phyloP scores from a whole-genome alignment of 768 basidiomycete species.

The Russula sp. region DNA sequence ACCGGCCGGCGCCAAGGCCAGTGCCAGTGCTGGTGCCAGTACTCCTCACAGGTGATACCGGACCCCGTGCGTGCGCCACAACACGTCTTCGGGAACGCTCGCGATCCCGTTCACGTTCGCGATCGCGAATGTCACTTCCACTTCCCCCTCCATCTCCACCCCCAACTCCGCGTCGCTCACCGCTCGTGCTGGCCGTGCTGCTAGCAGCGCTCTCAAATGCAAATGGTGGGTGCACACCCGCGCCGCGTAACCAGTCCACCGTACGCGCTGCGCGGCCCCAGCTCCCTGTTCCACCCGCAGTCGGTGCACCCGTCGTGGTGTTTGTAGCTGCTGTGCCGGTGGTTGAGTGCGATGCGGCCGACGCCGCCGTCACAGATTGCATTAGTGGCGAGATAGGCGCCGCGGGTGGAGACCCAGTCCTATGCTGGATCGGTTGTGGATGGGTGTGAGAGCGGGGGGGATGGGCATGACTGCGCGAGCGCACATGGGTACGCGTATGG shows the following conservation, averaged over 20 bases:
- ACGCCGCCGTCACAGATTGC: conserved; percentile 16
- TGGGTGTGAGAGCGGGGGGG: conserved; percentile 25
- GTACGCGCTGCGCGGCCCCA: conserved; percentile 26
- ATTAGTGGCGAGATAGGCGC: conserved; percentile 14
- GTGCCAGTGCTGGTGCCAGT: not conserved
- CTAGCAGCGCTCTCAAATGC: conserved; percentile 30
- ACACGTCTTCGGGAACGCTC: conserved; percentile 21
- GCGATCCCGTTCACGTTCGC: conserved; percentile 23
- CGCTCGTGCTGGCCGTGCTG: conserved; percentile 15
- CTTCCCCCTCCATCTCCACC: not conserved
- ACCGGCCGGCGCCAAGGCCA: conserved; percentile 15
- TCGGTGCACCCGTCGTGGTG: conserved; percentile 5
- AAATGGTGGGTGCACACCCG: conserved; percentile 30
- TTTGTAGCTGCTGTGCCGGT: conserved; percentile 19
- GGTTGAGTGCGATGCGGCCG: conserved; percentile 28
- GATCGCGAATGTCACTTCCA: conserved; percentile 22
- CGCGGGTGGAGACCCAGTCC: conserved; percentile 13
- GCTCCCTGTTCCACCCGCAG: conserved; percentile 15
- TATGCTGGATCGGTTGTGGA: conserved; percentile 8
- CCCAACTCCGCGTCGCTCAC: conserved; percentile 12
- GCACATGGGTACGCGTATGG: conserved; percentile 16
- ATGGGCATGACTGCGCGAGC: conserved; percentile 17
- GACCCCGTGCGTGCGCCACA: conserved; percentile 1
- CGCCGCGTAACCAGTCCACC: conserved; percentile 27
- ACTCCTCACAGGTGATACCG: conserved; percentile 6